A percentile compares a stretch with the other conserved stretches of the same genome.
Conservation (phyloP, 805 yeast species). For the Danielia oregonensis region DNA sequence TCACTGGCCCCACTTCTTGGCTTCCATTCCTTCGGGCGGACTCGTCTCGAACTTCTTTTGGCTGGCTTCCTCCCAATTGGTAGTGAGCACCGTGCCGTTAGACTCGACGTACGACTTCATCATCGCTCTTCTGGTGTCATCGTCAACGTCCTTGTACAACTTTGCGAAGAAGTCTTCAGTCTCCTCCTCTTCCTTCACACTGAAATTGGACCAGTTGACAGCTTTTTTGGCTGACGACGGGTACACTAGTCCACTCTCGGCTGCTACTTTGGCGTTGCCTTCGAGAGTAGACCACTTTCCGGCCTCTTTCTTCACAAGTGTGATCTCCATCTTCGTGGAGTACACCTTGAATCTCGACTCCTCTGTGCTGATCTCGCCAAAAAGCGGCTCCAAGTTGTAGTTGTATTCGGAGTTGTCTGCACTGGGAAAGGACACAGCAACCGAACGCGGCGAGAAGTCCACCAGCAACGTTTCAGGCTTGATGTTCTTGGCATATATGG, state of each 20-base stretch:
- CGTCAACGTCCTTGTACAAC: conserved; percentile 75
- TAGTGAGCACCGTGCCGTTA: conserved; percentile 88
- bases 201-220: conserved; percentile 63
- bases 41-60: conserved; percentile 57
- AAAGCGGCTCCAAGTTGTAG: conserved; percentile 53
- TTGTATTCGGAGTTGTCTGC: conserved; percentile 52
- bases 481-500: conserved; percentile 67
- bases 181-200: conserved; percentile 42
- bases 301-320: conserved; percentile 44
- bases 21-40: conserved; percentile 75
- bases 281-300: conserved; percentile 57
- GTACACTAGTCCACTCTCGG: conserved; percentile 29
- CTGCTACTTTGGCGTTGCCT: conserved; percentile 14
- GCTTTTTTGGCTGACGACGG: conserved; percentile 64
- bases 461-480: conserved; percentile 46
- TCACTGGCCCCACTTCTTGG: conserved; percentile 43
- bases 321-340: conserved; percentile 72
- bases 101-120: conserved; percentile 93
- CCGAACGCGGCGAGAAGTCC: conserved; percentile 31
- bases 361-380: conserved; percentile 45
- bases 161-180: conserved; percentile 70
- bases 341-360: conserved; percentile 49
- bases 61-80: conserved; percentile 88
- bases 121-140: conserved; percentile 89
- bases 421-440: conserved; percentile 46